phyloP scores from a whole-genome alignment of 257 asterid species.

The Jaltomata sinuosa region DNA sequence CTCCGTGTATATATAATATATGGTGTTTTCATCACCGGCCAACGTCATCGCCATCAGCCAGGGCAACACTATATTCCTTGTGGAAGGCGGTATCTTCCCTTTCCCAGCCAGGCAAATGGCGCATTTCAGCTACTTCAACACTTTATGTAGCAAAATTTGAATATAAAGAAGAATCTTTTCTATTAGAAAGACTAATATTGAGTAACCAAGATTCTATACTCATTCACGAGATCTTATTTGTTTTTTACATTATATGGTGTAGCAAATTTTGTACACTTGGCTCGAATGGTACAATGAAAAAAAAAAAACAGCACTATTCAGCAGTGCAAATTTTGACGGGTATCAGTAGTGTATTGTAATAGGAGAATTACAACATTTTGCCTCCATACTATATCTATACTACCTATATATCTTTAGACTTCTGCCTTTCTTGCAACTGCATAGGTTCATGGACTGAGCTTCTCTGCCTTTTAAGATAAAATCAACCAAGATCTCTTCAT shows the following conservation, averaged over 20 bases:
- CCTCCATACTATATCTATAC: background rate
- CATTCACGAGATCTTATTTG: background rate
- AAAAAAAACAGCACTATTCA: too few species aligned
- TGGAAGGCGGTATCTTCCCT: background rate
- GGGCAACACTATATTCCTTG: background rate
- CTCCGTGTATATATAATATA: background rate
- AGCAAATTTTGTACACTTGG: background rate
- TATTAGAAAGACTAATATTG: background rate
- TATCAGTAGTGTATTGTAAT: background rate
- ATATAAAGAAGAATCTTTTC: background rate
- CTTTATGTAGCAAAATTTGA: background rate
- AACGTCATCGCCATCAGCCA: background rate
- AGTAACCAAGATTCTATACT: background rate
- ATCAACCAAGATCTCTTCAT: background rate
- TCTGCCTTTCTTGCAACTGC: background rate
- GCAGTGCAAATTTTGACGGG: background rate
- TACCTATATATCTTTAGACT: background rate
- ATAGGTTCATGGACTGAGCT: background rate
- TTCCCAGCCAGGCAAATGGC: background rate
- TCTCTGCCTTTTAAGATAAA: background rate
- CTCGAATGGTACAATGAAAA: background rate
- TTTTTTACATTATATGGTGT: background rate
- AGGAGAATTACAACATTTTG: background rate
- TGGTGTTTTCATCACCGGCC: background rate
- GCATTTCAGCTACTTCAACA: background rate